phyloP scores from a whole-genome alignment of 2,329 filamentous ascomycete genomes.

The Calonectria montana region DNA sequence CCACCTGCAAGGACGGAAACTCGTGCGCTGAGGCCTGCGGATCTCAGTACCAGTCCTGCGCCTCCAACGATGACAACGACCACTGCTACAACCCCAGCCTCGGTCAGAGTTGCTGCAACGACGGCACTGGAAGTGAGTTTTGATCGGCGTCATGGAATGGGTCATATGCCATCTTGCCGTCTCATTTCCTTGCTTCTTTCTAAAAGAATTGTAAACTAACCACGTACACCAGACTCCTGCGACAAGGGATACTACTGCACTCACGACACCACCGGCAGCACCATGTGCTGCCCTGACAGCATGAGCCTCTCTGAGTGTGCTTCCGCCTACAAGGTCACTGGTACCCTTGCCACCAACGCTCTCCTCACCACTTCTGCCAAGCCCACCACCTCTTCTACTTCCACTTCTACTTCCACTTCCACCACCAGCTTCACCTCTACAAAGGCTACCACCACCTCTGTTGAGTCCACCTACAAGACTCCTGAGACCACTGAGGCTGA shows the following conservation, averaged over 20 bases:
- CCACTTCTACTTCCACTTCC: constrained; percentile 39
- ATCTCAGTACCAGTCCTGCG: constrained; percentile 59
- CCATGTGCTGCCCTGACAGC: constrained; percentile 71
- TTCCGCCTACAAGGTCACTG: constrained; percentile 60
- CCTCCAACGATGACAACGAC: constrained; percentile 59
- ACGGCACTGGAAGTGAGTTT: constrained; percentile 66
- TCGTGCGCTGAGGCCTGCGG: constrained; percentile 69
- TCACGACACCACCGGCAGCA: constrained; percentile 60
- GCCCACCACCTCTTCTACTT: constrained; percentile 40
- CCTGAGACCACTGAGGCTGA: constrained; percentile 34
- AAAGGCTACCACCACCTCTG: constrained; percentile 33
- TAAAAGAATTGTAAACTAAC: constrained; percentile 26
- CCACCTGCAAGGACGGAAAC: constrained; percentile 59
- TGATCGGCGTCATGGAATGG: not conserved
- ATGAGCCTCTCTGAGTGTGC: constrained; percentile 67
- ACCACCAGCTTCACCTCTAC: constrained; percentile 38
- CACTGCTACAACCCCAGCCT: constrained; percentile 69
- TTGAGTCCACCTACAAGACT: constrained; percentile 33
- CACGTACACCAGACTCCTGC: constrained; percentile 63
- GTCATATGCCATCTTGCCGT: not conserved
- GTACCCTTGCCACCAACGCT: constrained; percentile 55
- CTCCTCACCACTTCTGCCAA: constrained; percentile 46
- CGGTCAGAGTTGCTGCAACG: constrained; percentile 68
- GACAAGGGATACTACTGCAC: constrained; percentile 72
- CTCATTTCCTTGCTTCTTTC: not conserved